Evolutionary conservation across 1,284 basidiomycete species (phyloP).

Genomic region (Leucoagaricus sp.): DNA sequence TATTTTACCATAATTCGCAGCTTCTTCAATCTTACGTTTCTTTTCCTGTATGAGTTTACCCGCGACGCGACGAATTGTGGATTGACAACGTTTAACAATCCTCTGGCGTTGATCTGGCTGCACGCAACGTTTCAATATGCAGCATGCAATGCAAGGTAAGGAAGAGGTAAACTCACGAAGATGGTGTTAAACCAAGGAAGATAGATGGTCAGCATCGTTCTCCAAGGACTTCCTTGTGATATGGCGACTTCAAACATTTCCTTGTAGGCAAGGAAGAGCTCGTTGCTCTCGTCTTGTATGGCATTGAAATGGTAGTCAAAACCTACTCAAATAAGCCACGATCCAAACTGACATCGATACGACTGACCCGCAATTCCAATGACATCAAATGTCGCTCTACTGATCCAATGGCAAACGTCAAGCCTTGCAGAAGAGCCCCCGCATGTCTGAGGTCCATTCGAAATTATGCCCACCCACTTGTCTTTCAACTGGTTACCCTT

Average conservation of each 20-base stretch:
- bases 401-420: conserved; percentile 75
- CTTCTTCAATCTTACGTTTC: conserved; percentile 63
- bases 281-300: conserved; percentile 72
- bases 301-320: conserved; percentile 82
- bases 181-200: conserved; percentile 57
- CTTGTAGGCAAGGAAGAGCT: conserved; percentile 74
- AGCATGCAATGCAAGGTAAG: neutral
- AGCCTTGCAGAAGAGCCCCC: conserved; percentile 36
- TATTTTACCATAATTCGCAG: conserved; percentile 45
- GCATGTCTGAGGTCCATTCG: neutral
- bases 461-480: conserved; percentile 54
- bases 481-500: conserved; percentile 66
- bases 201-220: conserved; percentile 57
- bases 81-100: conserved; percentile 55
- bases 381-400: conserved; percentile 78
- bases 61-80: conserved; percentile 65
- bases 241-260: conserved; percentile 79
- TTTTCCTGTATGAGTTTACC: conserved; percentile 72
- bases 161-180: conserved; percentile 49
- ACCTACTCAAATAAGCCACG: conserved; percentile 40
- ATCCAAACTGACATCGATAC: neutral
- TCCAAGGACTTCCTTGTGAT: conserved; percentile 50
- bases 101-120: conserved; percentile 58
- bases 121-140: conserved; percentile 4
- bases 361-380: conserved; percentile 70